Evolutionary conservation across 306 rosid species (phyloP), one percentile per base, ranked within the genome.

Genomic region (Geum urbanum): DNA sequence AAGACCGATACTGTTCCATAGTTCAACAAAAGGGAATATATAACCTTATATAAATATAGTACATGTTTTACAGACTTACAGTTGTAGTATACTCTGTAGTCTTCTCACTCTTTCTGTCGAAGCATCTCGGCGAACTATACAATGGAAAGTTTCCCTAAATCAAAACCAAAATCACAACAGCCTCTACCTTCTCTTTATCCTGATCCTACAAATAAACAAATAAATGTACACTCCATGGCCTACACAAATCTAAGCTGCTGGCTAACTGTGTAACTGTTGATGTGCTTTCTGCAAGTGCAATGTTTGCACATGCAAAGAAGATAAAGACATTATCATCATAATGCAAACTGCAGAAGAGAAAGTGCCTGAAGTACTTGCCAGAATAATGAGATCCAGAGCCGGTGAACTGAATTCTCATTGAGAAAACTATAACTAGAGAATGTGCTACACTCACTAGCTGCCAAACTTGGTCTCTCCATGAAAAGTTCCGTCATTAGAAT

Each of bases 171-270:
- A 19, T 18, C n/a, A 9, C 37, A 32, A 32, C 37, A 1, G 3
- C 63, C 39, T 14, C 11, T 37, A 18, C 46, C 61, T 4, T 40
- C 15, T 9, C 45, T 50, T 61, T 58, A 32, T 32, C 56, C 51
- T 49, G 67, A 73, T 53, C 41, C 65, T 8, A 52, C 9, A 70
- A 69, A 48, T 14, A 74, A 48, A 56, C 13, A 59, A 58, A 66
- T 14, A 53, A 24, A 51, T 51, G 54, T 43, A 66, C 75, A 58
- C 51, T 56, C 37, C 48, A 63, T 18, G 10, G 35, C 61, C 56
- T 32, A 27, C 13, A 43, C 41, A 70, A 74, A 67, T 50, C 72
- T 51, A 37, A 19, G 40, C 18, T 51, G 24, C 72, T 11, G 61
- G 20, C 58, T 14, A 3, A 73, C 43, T 41, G 16, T 71, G 47